A percentile compares a stretch with the other conserved stretches of the same genome.
Conservation (phyloP, 192 early-diverging fungal genomes). For the Chytriomyces hyalinus region DNA sequence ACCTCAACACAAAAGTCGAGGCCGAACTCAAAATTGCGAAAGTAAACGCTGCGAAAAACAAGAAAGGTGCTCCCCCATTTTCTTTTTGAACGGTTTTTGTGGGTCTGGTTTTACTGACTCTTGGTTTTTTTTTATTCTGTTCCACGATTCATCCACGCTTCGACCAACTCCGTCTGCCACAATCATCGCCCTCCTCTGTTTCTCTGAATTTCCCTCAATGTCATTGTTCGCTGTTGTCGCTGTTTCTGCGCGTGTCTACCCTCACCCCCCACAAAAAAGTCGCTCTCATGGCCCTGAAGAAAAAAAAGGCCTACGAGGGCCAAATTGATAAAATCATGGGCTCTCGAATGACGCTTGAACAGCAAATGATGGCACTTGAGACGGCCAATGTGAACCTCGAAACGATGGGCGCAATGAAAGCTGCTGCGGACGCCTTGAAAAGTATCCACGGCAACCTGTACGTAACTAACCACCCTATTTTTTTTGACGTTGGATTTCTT, state of each 20-base stretch:
- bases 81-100: neutral
- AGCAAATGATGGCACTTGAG: conserved; percentile 95
- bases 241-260: neutral
- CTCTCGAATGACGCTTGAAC: conserved; percentile 88
- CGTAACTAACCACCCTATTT: conserved; percentile 5
- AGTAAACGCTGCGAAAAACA: conserved; percentile 91
- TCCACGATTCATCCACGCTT: neutral
- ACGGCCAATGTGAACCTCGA: conserved; percentile 94
- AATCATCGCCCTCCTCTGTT: no score
- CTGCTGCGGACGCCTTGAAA: conserved; percentile 93
- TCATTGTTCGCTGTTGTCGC: neutral
- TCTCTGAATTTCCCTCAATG: no score
- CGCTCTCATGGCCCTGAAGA: conserved; percentile 93
- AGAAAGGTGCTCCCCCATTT: conserved; percentile 65
- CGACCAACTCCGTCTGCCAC: neutral
- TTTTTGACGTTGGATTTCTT: no score
- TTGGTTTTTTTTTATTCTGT: no score
- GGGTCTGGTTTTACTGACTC: no score
- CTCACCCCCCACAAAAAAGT: conserved; percentile 42
- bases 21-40: conserved; percentile 85
- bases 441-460: conserved; percentile 87
- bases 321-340: conserved; percentile 90
- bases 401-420: conserved; percentile 93
- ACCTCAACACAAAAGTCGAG: conserved; percentile 86
- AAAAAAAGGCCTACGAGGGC: conserved; percentile 83